These are phyloP conservation scores for Cicer chorassanicum DNA, from an alignment of 306 rosid species.

Conservation along the genomic window DNA sequence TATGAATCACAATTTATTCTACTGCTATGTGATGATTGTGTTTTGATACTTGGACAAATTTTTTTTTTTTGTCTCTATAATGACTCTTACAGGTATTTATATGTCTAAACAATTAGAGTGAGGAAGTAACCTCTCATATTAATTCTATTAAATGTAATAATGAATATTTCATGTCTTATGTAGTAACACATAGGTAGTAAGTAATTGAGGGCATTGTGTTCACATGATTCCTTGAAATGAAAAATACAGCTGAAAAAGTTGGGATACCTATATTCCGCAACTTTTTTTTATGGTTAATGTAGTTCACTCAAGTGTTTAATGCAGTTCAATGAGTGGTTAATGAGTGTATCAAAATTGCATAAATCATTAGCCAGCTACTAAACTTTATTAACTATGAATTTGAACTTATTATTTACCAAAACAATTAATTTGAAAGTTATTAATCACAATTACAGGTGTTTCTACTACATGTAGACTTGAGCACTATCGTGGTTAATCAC, in stretches of 20 bases:
- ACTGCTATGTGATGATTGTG: constrained; percentile 12
- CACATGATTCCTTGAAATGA: constrained; percentile 6
- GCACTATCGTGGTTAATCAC: too few relatives aligned
- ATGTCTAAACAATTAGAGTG: not conserved
- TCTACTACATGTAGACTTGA: too few relatives aligned
- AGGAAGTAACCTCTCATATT: not conserved
- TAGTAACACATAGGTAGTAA: not conserved
- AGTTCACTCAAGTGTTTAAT: too few relatives aligned
- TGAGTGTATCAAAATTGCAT: too few relatives aligned
- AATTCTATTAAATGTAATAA: not conserved
- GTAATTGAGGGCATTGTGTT: constrained; percentile 9
- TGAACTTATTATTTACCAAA: too few relatives aligned
- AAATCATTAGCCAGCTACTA: too few relatives aligned
- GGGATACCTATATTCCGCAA: not conserved
- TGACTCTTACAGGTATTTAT: too few relatives aligned
- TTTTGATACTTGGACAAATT: not conserved
- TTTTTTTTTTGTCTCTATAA: not conserved
- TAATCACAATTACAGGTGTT: too few relatives aligned
- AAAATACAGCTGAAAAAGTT: not conserved
- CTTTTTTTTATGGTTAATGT: too few relatives aligned
- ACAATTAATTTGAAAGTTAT: too few relatives aligned
- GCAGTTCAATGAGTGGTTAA: too few relatives aligned
- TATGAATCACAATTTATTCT: constrained; percentile 7
- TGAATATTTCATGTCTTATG: constrained; percentile 9
- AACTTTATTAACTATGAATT: too few relatives aligned